A percentile compares a stretch with the other conserved stretches of the same genome.
Evolutionary conservation across 306 rosid genomes (phyloP).

Genomic region (Inga oerstediana): DNA sequence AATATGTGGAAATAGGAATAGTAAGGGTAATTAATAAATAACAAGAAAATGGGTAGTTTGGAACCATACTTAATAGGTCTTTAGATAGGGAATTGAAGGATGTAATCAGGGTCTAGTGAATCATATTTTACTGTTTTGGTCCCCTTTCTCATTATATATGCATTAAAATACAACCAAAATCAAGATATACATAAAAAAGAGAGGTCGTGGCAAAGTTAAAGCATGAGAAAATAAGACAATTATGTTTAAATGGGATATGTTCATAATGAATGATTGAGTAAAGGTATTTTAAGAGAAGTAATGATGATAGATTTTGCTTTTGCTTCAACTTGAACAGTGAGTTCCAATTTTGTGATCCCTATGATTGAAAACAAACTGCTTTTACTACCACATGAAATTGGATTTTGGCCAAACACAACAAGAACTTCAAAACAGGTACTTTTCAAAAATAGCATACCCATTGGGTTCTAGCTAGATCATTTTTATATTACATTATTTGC

Average conservation of each 20-base stretch:
- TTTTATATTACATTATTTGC: background rate
- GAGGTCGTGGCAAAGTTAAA: background rate
- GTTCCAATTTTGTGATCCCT: background rate
- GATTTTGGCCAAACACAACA: background rate
- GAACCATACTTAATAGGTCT: too few relatives aligned
- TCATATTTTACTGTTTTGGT: too few relatives aligned
- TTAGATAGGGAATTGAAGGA: too few relatives aligned
- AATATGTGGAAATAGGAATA: too few relatives aligned
- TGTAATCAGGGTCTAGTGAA: too few relatives aligned
- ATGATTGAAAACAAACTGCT: background rate
- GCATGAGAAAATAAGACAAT: background rate
- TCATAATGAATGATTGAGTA: background rate
- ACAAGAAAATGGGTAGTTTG: too few relatives aligned
- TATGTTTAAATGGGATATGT: background rate
- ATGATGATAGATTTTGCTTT: background rate
- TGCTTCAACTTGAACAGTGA: background rate
- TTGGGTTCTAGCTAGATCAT: background rate
- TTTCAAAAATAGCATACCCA: background rate
- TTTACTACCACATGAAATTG: background rate
- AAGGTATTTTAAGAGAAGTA: background rate
- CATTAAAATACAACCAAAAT: background rate
- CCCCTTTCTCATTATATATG: too few relatives aligned
- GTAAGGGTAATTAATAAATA: too few relatives aligned
- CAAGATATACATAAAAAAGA: background rate
- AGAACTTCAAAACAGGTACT: background rate